Conservation (phyloP, 805 yeast species). For the Millerago galiae region DNA sequence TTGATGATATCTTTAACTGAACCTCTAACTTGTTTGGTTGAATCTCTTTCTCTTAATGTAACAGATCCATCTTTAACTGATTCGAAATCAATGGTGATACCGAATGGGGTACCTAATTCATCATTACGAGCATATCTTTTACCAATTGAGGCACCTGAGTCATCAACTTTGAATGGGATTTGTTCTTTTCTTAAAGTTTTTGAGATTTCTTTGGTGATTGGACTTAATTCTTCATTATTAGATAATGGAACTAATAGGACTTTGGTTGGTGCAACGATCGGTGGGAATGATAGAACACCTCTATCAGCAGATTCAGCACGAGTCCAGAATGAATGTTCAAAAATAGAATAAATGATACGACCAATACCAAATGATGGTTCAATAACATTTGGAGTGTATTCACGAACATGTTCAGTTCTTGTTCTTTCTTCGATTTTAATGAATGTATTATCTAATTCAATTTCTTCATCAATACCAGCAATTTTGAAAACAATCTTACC, state of each 20-base stretch:
- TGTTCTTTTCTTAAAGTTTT: conserved; percentile 67
- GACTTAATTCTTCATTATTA: conserved; percentile 70
- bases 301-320: conserved; percentile 88
- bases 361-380: conserved; percentile 99
- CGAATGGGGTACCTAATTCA: conserved; percentile 98
- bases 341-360: conserved; percentile 85
- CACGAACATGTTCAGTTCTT: conserved; percentile 86
- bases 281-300: conserved; percentile 88
- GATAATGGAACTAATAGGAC: conserved; percentile 93
- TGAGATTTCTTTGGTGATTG: conserved; percentile 66
- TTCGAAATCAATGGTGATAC: conserved; percentile 94
- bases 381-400: conserved; percentile 93
- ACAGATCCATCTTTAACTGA: conserved; percentile 81
- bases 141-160: conserved; percentile 95
- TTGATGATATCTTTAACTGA: conserved; percentile 61
- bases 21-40: conserved; percentile 96
- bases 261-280: conserved; percentile 95
- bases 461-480: conserved; percentile 54
- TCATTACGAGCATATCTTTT: conserved; percentile 97
- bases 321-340: conserved; percentile 93
- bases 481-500: conserved; percentile 63
- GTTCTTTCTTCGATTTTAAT: conserved; percentile 72
- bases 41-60: conserved; percentile 95
- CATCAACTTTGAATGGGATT: conserved; percentile 93
- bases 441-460: conserved; percentile 69